Base-by-base conservation (phyloP, 164 flowering plant genomes). In the Litsea cubeba region DNA sequence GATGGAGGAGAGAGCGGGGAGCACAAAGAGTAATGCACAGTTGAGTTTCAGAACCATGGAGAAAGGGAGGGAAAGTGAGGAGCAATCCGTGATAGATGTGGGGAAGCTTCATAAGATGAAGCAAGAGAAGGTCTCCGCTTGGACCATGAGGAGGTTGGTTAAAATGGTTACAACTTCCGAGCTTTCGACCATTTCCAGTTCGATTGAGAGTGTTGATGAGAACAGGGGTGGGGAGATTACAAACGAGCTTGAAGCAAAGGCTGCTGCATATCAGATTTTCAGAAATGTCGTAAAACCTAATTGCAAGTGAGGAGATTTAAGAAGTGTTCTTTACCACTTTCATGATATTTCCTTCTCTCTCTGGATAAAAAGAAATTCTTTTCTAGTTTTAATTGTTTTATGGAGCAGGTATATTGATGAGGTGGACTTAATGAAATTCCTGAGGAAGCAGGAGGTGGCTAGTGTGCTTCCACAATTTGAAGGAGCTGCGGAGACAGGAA, bases 161-260 rank as follows among this genome's bases (percentile, higher is more conserved):
- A 77, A 81, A 46, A 83, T 84, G 50, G 82, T 92, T 24, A 80
- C 81, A 1, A 83, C 76, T 69, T 76, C 91, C 8, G 88, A 88
- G 22, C 75, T 92, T 65, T 79, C 89, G 8, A 90, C 95, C 10
- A 75, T 91, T 24, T 83, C 91, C 0, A 74, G 81, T 71, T 60
- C 83, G 2, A 82, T 89, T 10, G 86, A 86, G 2, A 79, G 80
- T 30, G 74, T 75, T 20, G 71, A 65, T 54, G 85, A 85, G 28
- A 89, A 84, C 30, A 91, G 87, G 23, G 75, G 69, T 57, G 86
- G 80, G 67, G 85, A 87, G 79, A 91, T 93, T 63, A 89, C 84
- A 26, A 87, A 79, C 72, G 97, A 95, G 78, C 79, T 79, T 86
- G 95, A 93, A 76, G 99, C 97, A 60, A 87, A 76, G 83, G 82